A percentile compares a stretch with the other conserved stretches of the same genome.
Evolutionary conservation across 768 basidiomycete species (phyloP).

Genomic region (Suillus weaverae): DNA sequence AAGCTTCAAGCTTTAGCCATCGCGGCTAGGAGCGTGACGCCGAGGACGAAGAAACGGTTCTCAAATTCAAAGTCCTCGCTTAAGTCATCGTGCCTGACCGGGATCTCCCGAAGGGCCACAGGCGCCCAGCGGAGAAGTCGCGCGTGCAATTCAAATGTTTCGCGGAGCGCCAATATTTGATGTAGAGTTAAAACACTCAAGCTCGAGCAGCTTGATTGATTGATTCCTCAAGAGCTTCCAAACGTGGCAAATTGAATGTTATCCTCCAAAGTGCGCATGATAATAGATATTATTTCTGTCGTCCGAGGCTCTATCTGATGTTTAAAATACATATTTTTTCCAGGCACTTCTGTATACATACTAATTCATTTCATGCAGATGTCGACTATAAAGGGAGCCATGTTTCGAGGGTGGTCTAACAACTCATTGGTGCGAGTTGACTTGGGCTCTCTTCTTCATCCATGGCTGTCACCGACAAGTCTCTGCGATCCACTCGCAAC

Average conservation of each 20-base stretch:
- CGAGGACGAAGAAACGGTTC: no score
- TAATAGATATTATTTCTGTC: not conserved
- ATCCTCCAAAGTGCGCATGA: not conserved
- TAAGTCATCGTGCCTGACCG: not conserved
- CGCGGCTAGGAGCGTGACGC: no score
- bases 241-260: not conserved
- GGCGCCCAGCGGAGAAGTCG: no score
- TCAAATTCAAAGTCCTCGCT: no score
- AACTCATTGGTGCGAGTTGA: not conserved
- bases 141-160: not conserved
- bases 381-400: not conserved
- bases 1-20: no score
- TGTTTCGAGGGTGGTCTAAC: not conserved
- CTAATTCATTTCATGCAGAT: not conserved
- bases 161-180: not conserved
- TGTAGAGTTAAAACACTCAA: not conserved
- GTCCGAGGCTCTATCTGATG: not conserved
- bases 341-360: not conserved
- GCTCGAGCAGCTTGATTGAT: no score
- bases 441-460: not conserved
- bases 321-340: not conserved
- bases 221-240: not conserved
- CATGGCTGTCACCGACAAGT: slow-evolving; percentile 10
- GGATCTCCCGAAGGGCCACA: no score
- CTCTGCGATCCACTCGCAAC: not conserved